Evolutionary conservation across 2,329 filamentous ascomycete genomes (phyloP).

Genomic region (Fusarium nurragi): DNA sequence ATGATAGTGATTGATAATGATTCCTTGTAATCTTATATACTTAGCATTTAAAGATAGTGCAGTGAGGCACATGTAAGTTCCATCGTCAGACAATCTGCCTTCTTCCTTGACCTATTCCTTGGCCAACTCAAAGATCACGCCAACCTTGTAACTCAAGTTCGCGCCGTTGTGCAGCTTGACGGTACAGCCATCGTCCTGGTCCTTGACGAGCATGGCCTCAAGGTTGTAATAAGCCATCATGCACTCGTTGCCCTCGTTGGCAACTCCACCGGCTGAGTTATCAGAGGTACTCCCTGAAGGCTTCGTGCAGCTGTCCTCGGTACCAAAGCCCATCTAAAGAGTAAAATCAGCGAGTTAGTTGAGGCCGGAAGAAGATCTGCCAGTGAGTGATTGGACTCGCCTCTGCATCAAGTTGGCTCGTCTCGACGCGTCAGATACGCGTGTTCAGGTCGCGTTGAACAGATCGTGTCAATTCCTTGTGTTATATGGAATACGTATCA

Average conservation of each 20-base stretch:
- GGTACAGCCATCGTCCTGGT: slow-evolving; percentile 22
- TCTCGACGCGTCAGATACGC: too few species aligned
- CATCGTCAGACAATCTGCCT: slow-evolving; percentile 1
- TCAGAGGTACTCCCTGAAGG: slow-evolving; percentile 4
- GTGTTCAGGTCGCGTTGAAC: too few species aligned
- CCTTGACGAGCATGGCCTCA: slow-evolving; percentile 16
- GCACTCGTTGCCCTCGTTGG: slow-evolving; percentile 4
- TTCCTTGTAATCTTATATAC: too few species aligned
- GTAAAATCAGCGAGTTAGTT: too few species aligned
- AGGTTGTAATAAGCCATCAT: slow-evolving; percentile 17
- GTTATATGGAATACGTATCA: too few species aligned
- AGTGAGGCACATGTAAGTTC: slow-evolving; percentile 14
- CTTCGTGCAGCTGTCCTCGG: slow-evolving; percentile 14
- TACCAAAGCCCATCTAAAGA: too few species aligned
- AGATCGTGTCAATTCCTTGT: too few species aligned
- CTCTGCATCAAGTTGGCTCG: too few species aligned
- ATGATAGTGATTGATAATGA: too few species aligned
- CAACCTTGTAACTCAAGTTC: background rate
- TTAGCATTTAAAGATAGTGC: too few species aligned
- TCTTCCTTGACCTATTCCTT: slow-evolving; percentile 9
- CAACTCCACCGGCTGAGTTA: slow-evolving; percentile 1
- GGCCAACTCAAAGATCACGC: background rate
- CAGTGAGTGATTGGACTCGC: too few species aligned
- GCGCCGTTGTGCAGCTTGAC: slow-evolving; percentile 17
- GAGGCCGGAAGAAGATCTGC: too few species aligned